phyloP scores from a whole-genome alignment of 192 early-diverging fungal species.

The Coemansia sp. region DNA sequence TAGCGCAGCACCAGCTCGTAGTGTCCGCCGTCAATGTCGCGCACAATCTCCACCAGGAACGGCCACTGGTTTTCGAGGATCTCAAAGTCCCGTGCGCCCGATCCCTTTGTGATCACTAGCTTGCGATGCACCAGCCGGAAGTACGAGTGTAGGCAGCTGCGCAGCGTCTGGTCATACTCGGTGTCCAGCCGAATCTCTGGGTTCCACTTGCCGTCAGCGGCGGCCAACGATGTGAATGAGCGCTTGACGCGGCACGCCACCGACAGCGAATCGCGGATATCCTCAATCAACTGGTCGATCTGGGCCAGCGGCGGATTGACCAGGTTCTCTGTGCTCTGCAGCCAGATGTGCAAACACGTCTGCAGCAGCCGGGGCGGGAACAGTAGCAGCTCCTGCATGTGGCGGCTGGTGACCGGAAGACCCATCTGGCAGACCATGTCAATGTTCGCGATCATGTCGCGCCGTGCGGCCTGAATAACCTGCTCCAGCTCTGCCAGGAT shows the following conservation, averaged over 20 bases:
- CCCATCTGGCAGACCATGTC: constrained; percentile 61
- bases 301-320: constrained; percentile 31
- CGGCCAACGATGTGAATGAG: constrained; percentile 59
- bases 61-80: constrained; percentile 79
- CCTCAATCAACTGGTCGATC: constrained; percentile 75
- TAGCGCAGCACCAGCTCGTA: constrained; percentile 69
- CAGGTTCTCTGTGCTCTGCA: constrained; percentile 57
- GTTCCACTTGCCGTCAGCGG: constrained; percentile 61
- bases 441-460: constrained; percentile 64
- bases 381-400: constrained; percentile 62
- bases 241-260: constrained; percentile 69
- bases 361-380: constrained; percentile 79
- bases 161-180: constrained; percentile 67
- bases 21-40: constrained; percentile 66
- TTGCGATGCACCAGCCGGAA: constrained; percentile 73
- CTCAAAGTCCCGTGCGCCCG: constrained; percentile 66
- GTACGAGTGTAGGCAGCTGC: constrained; percentile 67
- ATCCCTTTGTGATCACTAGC: constrained; percentile 54
- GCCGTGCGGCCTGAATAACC: constrained; percentile 58
- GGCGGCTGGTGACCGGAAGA: constrained; percentile 60
- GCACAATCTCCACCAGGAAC: constrained; percentile 64
- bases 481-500: constrained; percentile 59
- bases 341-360: constrained; percentile 68
- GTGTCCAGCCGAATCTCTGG: constrained; percentile 56
- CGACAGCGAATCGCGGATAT: constrained; percentile 64